Evolutionary conservation across 2,329 filamentous ascomycete species (phyloP).

Genomic region (Claviceps citrina): DNA sequence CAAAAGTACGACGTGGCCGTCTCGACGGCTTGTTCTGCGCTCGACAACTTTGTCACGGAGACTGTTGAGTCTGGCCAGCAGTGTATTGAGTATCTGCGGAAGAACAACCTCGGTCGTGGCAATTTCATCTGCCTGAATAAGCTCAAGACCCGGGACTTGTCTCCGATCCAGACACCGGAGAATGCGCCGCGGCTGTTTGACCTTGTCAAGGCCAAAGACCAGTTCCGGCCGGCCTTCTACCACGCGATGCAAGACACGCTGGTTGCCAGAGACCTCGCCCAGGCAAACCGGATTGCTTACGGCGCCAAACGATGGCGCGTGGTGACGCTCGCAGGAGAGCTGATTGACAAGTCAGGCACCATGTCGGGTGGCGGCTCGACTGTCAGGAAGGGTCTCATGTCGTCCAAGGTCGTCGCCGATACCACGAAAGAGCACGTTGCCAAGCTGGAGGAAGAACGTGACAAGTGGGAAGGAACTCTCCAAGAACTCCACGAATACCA

Average conservation of each 20-base stretch:
- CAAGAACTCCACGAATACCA: slow-evolving; percentile 74
- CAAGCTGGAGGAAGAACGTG: slow-evolving; percentile 76
- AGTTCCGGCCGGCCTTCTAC: slow-evolving; percentile 82
- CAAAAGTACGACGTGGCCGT: slow-evolving; percentile 94
- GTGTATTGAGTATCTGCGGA: slow-evolving; percentile 92
- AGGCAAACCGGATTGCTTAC: slow-evolving; percentile 94
- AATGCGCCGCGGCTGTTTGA: slow-evolving; percentile 87
- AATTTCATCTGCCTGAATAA: slow-evolving; percentile 96
- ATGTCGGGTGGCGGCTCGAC: slow-evolving; percentile 95
- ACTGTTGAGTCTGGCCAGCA: slow-evolving; percentile 92
- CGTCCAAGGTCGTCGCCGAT: slow-evolving; percentile 80
- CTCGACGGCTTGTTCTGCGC: slow-evolving; percentile 78
- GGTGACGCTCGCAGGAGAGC: slow-evolving; percentile 83
- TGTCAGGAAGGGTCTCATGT: slow-evolving; percentile 88
- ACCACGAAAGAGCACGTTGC: slow-evolving; percentile 75
- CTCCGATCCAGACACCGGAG: slow-evolving; percentile 73
- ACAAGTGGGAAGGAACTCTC: slow-evolving; percentile 69
- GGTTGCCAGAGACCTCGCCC: slow-evolving; percentile 81
- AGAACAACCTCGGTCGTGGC: slow-evolving; percentile 90
- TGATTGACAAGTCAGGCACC: slow-evolving; percentile 95
- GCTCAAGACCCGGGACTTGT: slow-evolving; percentile 62
- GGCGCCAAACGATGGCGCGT: slow-evolving; percentile 89
- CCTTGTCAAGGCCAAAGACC: slow-evolving; percentile 74
- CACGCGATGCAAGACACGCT: slow-evolving; percentile 90
- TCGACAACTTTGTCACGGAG: slow-evolving; percentile 95